Evolutionary conservation across 108 stramenopile species (phyloP).

Genomic region (Nitzschia inconspicua): DNA sequence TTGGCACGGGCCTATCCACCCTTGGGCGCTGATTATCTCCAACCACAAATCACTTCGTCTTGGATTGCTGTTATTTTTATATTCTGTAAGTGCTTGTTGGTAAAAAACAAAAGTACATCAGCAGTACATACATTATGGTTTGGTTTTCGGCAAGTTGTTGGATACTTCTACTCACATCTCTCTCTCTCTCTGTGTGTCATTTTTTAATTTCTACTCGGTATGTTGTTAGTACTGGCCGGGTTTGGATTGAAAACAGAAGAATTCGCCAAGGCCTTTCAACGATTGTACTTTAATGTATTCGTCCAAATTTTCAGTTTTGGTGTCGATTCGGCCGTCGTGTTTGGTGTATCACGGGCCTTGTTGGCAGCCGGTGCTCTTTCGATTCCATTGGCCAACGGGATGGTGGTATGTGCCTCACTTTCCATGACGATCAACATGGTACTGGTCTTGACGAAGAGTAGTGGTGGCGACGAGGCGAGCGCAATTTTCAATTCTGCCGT

Average conservation of each 20-base stretch:
- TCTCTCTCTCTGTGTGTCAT: too few relatives aligned
- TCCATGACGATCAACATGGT: constrained; percentile 80
- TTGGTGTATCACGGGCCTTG: constrained; percentile 40
- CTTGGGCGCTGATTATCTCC: constrained; percentile 56
- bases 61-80: constrained; percentile 69
- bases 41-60: constrained; percentile 60
- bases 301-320: constrained; percentile 67
- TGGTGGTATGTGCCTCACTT: constrained; percentile 57
- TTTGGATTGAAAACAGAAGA: constrained; percentile 65
- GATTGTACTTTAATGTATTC: constrained; percentile 57
- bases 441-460: constrained; percentile 54
- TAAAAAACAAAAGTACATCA: too few relatives aligned
- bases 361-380: constrained; percentile 17
- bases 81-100: too few relatives aligned
- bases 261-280: constrained; percentile 50
- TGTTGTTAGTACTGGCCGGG: too few relatives aligned
- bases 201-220: too few relatives aligned
- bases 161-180: too few relatives aligned
- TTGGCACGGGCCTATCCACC: constrained; percentile 64
- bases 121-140: too few relatives aligned
- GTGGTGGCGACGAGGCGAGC: constrained; percentile 66
- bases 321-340: constrained; percentile 42
- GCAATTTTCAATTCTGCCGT: constrained; percentile 60
- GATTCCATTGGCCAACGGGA: constrained; percentile 55
- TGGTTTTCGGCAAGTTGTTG: too few relatives aligned